Percentiles rank a stretch among this genome's conserved stretches.
Conservation (phyloP, 345 rosid genomes). For the Lepidium didymum region DNA sequence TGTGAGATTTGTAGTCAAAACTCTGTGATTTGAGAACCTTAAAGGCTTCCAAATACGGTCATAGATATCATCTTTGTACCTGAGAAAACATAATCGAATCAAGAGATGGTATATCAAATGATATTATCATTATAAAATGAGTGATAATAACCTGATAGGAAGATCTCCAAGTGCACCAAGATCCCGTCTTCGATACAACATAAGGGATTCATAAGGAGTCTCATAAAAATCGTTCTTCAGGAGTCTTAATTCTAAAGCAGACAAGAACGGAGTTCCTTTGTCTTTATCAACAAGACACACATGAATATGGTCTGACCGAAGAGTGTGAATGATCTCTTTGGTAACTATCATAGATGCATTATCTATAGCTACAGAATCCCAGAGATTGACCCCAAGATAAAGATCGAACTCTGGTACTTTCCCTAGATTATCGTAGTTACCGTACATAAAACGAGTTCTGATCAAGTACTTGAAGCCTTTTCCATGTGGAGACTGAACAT, state of each 20-base stretch:
- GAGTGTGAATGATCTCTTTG: constrained; percentile 35
- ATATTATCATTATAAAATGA: too few relatives aligned
- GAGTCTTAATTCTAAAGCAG: constrained; percentile 42
- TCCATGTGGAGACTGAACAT: constrained; percentile 1
- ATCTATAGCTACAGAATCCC: constrained; percentile 21
- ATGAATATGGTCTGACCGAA: constrained; percentile 21
- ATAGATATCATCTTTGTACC: constrained; percentile 27
- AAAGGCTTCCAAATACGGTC: constrained; percentile 28
- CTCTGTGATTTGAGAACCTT: background rate
- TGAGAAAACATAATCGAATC: background rate
- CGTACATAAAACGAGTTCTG: constrained; percentile 44
- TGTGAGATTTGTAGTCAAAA: background rate
- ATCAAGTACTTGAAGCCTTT: constrained; percentile 35
- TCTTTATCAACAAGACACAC: constrained; percentile 44
- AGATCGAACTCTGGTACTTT: constrained; percentile 40
- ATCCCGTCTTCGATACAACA: constrained; percentile 17
- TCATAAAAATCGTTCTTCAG: constrained; percentile 13
- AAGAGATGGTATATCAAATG: background rate
- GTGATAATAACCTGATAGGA: constrained; percentile 6
- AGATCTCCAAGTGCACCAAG: constrained; percentile 1
- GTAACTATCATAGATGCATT: background rate
- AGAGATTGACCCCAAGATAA: constrained; percentile 37
- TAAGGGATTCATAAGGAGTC: background rate
- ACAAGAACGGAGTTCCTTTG: constrained; percentile 41
- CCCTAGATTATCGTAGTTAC: constrained; percentile 39